phyloP scores from a whole-genome alignment of 441 rosid genomes.

The Corymbia citriodora region DNA sequence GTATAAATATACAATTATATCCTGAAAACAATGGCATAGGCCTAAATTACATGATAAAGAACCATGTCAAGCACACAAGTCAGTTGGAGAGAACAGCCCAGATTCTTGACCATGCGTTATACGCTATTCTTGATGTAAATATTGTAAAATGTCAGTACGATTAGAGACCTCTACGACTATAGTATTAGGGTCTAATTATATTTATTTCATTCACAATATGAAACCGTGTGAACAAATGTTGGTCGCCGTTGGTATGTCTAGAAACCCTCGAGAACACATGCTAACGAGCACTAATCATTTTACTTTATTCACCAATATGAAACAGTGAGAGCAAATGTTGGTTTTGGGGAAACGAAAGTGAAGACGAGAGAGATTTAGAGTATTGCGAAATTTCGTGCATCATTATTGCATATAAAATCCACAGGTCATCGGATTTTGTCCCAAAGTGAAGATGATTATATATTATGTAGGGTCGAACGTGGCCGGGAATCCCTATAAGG shows the following conservation, averaged over 20 bases:
- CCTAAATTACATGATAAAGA: background rate
- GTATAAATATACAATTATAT: background rate
- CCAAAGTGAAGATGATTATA: background rate
- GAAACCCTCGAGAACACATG: background rate
- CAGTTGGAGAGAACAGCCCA: background rate
- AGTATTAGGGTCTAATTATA: background rate
- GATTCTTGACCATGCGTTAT: background rate
- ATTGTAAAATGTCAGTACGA: background rate
- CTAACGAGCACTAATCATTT: background rate
- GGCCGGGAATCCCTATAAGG: background rate
- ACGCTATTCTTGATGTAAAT: background rate
- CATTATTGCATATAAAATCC: background rate
- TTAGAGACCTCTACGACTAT: background rate
- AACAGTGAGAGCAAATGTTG: background rate
- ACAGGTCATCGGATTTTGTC: background rate
- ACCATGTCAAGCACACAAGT: background rate
- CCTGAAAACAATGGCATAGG: background rate
- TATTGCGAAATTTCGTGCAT: background rate
- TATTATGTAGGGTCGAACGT: background rate
- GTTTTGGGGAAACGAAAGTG: background rate
- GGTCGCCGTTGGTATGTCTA: background rate
- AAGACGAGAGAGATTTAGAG: background rate
- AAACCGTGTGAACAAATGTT: background rate
- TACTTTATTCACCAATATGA: background rate
- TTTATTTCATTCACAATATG: background rate